Base-by-base conservation (phyloP, 495 filamentous ascomycete genomes). In the Delitschia confertaspora region DNA sequence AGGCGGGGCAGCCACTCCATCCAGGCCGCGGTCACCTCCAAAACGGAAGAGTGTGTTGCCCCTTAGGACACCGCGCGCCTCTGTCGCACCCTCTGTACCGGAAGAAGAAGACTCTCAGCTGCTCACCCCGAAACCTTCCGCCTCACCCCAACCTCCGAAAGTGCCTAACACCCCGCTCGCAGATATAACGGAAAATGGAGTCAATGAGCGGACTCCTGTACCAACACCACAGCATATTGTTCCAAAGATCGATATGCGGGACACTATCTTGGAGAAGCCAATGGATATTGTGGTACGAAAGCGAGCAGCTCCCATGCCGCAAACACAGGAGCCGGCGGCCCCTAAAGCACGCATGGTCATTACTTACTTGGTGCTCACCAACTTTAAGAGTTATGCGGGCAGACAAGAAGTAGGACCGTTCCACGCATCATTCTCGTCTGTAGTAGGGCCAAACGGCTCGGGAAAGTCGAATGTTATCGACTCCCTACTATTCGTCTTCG, bases 381-480 rank as follows among this genome's bases (percentile, higher is more conserved):
- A 98, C 62, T 98, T 98, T 73, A 98, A 98, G 71, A 95, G 88
- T 61, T 98, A 98, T 63, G 91, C 91, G 32, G 91, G 91, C 10
- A 71, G 81, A 52, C 91, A 96, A 61, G 80, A 93, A 65, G 91
- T 98, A 45, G 91, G 91, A 4, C 91, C 91, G 0, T 98, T 98
- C 60, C 91, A 98, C 65, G 70, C 84, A 11, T 98, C 91, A 0
- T 98, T 98, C 62, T 95, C 93, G n/a, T 96, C 91, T 0, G 91
- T 98, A 10, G 91, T 98, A 29, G 91, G 91, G 3, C 91, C 91
- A 6, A 98, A 98, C 61, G 91, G 91, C 44, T 96, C 93, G 14
- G 91, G 91, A 32, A 98, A 98, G 62, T 96, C 91, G 4, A 98
- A 98, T 58, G 91, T 98, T 34, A 98, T 98, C 61, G 91, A 98